Conservation (phyloP, 73 alveolate species). For the Blepharisma stoltei region DNA sequence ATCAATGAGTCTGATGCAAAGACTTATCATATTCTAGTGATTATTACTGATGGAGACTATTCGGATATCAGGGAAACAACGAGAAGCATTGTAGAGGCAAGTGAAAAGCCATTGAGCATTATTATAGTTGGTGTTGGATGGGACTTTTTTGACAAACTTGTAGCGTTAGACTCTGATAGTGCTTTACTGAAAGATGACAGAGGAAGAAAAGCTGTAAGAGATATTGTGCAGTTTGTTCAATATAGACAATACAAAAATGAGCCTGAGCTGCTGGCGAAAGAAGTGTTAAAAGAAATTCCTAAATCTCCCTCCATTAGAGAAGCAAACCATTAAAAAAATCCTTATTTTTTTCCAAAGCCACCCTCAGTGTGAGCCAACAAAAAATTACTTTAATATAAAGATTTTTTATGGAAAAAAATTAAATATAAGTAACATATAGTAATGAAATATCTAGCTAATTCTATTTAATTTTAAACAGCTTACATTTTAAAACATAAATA, state of each 20-base stretch:
- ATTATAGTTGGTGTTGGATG: conserved; percentile 68
- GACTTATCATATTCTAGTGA: conserved; percentile 64
- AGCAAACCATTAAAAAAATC: too few species aligned
- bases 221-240: conserved; percentile 19
- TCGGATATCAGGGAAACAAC: conserved; percentile 66
- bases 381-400: too few species aligned
- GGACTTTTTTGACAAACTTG: background rate
- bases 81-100: conserved; percentile 59
- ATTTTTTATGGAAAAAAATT: too few species aligned
- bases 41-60: conserved; percentile 79
- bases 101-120: conserved; percentile 65
- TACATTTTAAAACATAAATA: too few species aligned
- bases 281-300: conserved; percentile 6
- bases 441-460: too few species aligned
- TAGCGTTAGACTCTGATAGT: background rate
- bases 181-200: background rate
- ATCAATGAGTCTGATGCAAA: conserved; percentile 32
- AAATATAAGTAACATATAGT: too few species aligned
- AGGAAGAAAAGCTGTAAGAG: conserved; percentile 7
- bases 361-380: too few species aligned
- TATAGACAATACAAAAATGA: background rate
- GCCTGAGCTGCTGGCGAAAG: background rate
- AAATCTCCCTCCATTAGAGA: too few species aligned
- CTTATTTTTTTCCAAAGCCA: too few species aligned
- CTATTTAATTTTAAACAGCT: too few species aligned